Evolutionary conservation across 768 basidiomycete species (phyloP).

Genomic region (Tulasnella sp.): DNA sequence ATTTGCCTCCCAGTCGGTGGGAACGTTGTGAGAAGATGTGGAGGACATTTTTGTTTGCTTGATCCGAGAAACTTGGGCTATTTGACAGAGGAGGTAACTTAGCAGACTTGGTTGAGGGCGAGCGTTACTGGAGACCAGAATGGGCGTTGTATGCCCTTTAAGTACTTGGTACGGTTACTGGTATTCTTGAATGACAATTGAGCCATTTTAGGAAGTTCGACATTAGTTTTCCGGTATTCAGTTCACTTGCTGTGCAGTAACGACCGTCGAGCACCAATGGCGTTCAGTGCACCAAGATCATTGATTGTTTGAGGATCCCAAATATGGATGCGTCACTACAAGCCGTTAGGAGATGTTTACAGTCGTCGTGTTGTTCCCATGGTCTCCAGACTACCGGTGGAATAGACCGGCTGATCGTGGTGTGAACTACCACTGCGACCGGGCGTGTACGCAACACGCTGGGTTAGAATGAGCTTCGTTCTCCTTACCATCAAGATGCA

Average conservation of each 20-base stretch:
- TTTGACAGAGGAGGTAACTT: background rate
- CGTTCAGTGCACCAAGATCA: background rate
- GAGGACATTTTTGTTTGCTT: background rate
- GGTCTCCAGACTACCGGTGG: too few relatives aligned
- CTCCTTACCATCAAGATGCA: too few relatives aligned
- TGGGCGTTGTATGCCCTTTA: too few relatives aligned
- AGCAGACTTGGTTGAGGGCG: background rate
- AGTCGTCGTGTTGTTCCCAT: too few relatives aligned
- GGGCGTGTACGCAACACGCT: too few relatives aligned
- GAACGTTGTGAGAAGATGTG: background rate
- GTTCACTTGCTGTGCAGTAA: background rate
- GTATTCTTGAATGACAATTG: background rate
- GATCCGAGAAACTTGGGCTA: background rate
- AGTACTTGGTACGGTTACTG: too few relatives aligned
- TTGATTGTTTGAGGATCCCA: too few relatives aligned
- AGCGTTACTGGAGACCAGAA: background rate
- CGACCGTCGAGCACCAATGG: background rate
- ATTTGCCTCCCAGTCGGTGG: background rate
- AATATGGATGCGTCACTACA: too few relatives aligned
- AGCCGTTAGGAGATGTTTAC: too few relatives aligned
- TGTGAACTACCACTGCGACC: too few relatives aligned
- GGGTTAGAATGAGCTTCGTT: too few relatives aligned
- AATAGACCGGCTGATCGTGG: too few relatives aligned
- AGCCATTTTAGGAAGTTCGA: background rate
- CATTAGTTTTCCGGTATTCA: background rate